Percentiles rank a stretch among this genome's conserved stretches.
phyloP scores from a whole-genome alignment of 306 rosid genomes.

The Arachis stenosperma region DNA sequence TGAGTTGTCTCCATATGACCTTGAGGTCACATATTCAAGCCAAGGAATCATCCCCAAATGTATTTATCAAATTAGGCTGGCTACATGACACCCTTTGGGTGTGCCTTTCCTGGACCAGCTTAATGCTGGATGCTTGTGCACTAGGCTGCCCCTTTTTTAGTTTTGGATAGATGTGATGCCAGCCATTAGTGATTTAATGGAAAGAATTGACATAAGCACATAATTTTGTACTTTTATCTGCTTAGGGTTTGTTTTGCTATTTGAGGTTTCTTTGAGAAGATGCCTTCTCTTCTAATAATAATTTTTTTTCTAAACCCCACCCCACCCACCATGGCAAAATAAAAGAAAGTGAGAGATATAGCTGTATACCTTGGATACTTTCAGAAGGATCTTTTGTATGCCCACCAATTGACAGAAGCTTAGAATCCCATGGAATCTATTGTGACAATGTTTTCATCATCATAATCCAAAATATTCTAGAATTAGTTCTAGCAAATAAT shows the following conservation, averaged over 20 bases:
- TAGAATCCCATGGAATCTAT: slow-evolving; percentile 84
- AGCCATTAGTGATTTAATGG: slow-evolving; percentile 17
- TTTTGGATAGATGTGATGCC: slow-evolving; percentile 31
- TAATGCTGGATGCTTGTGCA: no score
- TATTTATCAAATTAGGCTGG: no score
- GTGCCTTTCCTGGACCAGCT: no score
- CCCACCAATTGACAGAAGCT: slow-evolving; percentile 81
- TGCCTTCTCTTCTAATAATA: no score
- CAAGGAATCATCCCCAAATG: no score
- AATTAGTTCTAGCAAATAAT: slow-evolving; percentile 25
- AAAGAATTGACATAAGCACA: slow-evolving; percentile 11
- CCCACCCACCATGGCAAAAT: no score
- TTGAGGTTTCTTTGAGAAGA: no score
- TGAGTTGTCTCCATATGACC: no score
- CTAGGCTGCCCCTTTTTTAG: neutral
- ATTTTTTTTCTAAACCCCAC: no score
- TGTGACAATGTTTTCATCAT: slow-evolving; percentile 28
- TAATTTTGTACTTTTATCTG: slow-evolving; percentile 54
- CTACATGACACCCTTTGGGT: no score
- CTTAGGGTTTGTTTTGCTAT: no score
- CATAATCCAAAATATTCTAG: slow-evolving; percentile 30
- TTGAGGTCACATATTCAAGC: no score
- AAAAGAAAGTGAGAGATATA: neutral
- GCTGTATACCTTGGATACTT: slow-evolving; percentile 70
- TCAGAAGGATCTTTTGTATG: slow-evolving; percentile 84